Evolutionary conservation across 1,284 basidiomycete genomes (phyloP).

Genomic region (Polyporus tsugae): DNA sequence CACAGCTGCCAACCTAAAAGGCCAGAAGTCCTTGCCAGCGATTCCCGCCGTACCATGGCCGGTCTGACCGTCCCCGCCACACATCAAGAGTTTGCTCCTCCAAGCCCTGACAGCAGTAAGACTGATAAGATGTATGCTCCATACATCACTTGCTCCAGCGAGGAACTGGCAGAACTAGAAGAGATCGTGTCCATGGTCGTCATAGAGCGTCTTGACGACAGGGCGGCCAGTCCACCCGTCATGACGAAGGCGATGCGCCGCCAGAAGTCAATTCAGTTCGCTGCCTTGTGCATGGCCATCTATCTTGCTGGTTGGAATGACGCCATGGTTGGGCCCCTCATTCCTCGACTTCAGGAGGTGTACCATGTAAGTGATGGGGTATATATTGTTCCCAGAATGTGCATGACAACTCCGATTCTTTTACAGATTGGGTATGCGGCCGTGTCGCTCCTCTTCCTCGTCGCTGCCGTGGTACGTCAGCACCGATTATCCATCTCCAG

Average conservation of each 20-base stretch:
- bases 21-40: neutral
- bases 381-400: neutral
- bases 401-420: neutral
- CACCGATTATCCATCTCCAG: too few relatives aligned
- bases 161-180: too few relatives aligned
- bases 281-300: constrained; percentile 26
- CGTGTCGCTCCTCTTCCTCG: constrained; percentile 66
- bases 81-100: neutral
- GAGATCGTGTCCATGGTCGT: too few relatives aligned
- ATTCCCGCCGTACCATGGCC: neutral
- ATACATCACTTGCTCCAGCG: neutral
- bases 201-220: too few relatives aligned
- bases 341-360: constrained; percentile 63
- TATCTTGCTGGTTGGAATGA: constrained; percentile 64
- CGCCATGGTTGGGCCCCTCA: constrained; percentile 63
- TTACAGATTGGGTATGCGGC: constrained; percentile 50
- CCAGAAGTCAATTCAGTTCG: too few relatives aligned
- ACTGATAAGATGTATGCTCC: neutral
- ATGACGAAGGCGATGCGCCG: too few relatives aligned
- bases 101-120: neutral
- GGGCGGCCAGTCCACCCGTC: too few relatives aligned
- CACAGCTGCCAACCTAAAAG: neutral
- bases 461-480: constrained; percentile 55
- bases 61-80: neutral
- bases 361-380: constrained; percentile 50